Base-by-base conservation (phyloP, 176 grass and related monocot species). In the Aechmea fasciata region DNA sequence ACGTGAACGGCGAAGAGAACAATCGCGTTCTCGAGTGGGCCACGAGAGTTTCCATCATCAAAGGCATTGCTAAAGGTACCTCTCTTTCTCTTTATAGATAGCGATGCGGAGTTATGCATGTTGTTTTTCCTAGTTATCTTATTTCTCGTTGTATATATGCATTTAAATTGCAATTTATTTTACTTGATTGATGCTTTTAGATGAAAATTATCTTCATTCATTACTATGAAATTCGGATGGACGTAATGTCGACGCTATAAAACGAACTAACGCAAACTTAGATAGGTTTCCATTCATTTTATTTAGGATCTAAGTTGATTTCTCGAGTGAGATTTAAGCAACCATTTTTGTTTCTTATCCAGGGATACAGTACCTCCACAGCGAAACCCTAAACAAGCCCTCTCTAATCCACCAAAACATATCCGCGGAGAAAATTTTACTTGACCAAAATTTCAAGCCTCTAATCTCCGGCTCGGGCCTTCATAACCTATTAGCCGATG, bases 351-450 rank as follows among this genome's bases (percentile, higher is more conserved):
- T 15, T 67, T 72, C 63, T 69, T 49, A 66, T 52, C 11, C 74
- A 97, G 94, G 94, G 25, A 87, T 92, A 13, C 74, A 84, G 73
- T 97, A 92, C 66, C 53, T 97, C 64, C 94, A 97, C 83, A 90
- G 79, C 69, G 62, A 24, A 11, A 79, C 70, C 52, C 49, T 77
- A 25, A 83, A 72, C 77, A 97, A 97, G 71, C 82, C 86, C 1
- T 81, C 79, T 63, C 70, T 97, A 26, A 84, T 97, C 47, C 89
- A 92, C 82, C 94, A 97, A 72, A 83, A 77, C 65, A 84, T 97
- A 75, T 92, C 89, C 0, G 82, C 89, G 3, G 86, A 89, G 51
- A 92, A 83, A 72, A 65, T 97, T 25, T 84, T 97, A 48, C 64
- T 97, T 52, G 89, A 92, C 79, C 57, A 83, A 71, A 80, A 82